These are phyloP conservation scores for Colletotrichum lupini DNA, from an alignment of 2,329 filamentous ascomycete genomes.

Conservation along the genomic window DNA sequence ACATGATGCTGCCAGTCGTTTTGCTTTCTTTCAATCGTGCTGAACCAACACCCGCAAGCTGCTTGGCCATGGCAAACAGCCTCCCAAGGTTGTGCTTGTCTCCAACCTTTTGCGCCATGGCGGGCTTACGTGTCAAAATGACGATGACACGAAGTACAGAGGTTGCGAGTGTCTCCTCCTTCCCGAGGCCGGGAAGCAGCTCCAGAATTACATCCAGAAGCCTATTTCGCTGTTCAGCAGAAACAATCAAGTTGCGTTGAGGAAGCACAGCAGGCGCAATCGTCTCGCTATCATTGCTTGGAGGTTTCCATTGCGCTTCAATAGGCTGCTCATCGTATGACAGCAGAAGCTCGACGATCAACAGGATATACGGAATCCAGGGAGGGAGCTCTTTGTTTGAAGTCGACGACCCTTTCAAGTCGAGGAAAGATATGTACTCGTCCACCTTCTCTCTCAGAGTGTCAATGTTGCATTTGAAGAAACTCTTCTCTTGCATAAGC, in stretches of 20 bases:
- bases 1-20: conserved; percentile 75
- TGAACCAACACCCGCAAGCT: conserved; percentile 83
- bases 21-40: conserved; percentile 72
- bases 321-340: conserved; percentile 87
- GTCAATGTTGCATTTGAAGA: conserved; percentile 81
- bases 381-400: conserved; percentile 79
- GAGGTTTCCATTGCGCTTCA: conserved; percentile 76
- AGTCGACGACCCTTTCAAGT: conserved; percentile 56
- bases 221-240: conserved; percentile 71
- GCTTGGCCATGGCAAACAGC: conserved; percentile 94
- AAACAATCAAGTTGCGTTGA: conserved; percentile 62
- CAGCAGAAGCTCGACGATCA: conserved; percentile 91
- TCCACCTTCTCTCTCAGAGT: conserved; percentile 81
- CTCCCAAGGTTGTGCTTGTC: conserved; percentile 91
- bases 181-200: conserved; percentile 85
- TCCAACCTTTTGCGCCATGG: conserved; percentile 79
- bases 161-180: conserved; percentile 85
- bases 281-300: conserved; percentile 60
- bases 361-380: conserved; percentile 90
- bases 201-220: conserved; percentile 85
- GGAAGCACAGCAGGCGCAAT: conserved; percentile 65
- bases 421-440: conserved; percentile 83
- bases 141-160: conserved; percentile 86
- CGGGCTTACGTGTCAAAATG: conserved; percentile 84
- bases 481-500: conserved; percentile 83